phyloP scores from a whole-genome alignment of 108 stramenopile genomes.

The Epipyxis sp. region DNA sequence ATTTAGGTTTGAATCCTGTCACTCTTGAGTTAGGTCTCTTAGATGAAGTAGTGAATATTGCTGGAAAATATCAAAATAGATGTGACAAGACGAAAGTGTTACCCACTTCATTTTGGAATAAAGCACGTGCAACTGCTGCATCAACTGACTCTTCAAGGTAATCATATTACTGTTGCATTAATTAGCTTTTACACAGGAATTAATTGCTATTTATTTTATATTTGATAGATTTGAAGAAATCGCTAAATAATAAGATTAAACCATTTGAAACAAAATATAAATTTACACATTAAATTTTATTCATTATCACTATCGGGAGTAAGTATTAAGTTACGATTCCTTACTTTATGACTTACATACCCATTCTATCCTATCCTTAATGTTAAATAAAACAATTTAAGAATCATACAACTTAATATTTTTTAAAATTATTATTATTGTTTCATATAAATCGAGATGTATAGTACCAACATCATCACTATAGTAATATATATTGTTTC shows the following conservation, averaged over 20 bases:
- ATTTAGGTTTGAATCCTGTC: constrained; percentile 82
- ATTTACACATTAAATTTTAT: background rate
- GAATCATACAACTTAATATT: too few species aligned
- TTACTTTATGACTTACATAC: too few species aligned
- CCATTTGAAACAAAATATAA: too few species aligned
- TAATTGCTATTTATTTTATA: background rate
- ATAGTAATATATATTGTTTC: too few species aligned
- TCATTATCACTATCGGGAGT: background rate
- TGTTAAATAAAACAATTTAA: too few species aligned
- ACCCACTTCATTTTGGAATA: constrained; percentile 88
- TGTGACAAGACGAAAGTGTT: constrained; percentile 84
- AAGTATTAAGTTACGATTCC: background rate
- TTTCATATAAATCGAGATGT: too few species aligned
- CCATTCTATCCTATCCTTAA: too few species aligned
- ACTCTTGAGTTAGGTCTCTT: constrained; percentile 80
- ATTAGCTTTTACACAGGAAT: background rate
- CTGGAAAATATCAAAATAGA: constrained; percentile 85
- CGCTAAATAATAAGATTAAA: background rate
- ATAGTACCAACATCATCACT: too few species aligned
- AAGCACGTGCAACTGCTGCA: constrained; percentile 50
- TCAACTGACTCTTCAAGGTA: background rate
- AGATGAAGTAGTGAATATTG: constrained; percentile 84
- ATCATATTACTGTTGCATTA: background rate
- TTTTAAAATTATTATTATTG: too few species aligned
- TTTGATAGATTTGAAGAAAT: background rate